Evolutionary conservation across 2,329 filamentous ascomycete species (phyloP).

Genomic region (Metarhizium robertsii): DNA sequence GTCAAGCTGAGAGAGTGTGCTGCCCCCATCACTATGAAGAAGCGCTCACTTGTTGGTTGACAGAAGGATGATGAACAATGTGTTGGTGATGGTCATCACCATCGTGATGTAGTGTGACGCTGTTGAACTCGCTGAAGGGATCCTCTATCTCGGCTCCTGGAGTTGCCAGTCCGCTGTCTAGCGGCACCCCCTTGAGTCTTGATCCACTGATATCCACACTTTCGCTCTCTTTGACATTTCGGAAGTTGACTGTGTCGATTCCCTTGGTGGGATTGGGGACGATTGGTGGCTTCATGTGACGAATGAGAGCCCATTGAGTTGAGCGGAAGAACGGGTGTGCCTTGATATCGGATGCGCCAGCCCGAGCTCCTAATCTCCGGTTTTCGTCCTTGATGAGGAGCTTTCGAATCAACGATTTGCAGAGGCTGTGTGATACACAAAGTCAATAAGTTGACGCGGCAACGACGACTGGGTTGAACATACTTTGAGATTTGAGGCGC

Average conservation of each 20-base stretch:
- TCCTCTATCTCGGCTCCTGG: slow-evolving; percentile 75
- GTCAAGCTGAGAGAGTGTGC: not conserved
- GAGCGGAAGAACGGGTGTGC: slow-evolving; percentile 90
- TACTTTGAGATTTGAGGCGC: slow-evolving; percentile 86
- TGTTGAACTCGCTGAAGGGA: slow-evolving; percentile 98
- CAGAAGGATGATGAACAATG: slow-evolving; percentile 12
- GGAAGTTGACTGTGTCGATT: slow-evolving; percentile 92
- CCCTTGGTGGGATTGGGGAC: slow-evolving; percentile 84
- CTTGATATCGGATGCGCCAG: slow-evolving; percentile 95
- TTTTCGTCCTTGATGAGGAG: slow-evolving; percentile 97
- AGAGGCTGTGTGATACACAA: slow-evolving; percentile 50
- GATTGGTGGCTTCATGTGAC: slow-evolving; percentile 97
- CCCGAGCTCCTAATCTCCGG: slow-evolving; percentile 81
- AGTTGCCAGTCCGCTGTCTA: slow-evolving; percentile 78
- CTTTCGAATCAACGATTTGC: slow-evolving; percentile 94
- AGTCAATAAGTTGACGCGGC: not conserved
- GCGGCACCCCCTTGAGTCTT: slow-evolving; percentile 65
- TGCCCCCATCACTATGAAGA: slow-evolving; percentile 4
- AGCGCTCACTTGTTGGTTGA: slow-evolving; percentile 3
- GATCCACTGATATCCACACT: slow-evolving; percentile 76
- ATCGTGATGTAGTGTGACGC: slow-evolving; percentile 92
- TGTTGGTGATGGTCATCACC: slow-evolving; percentile 58
- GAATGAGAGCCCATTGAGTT: slow-evolving; percentile 93
- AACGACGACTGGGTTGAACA: slow-evolving; percentile 26
- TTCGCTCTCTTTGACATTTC: slow-evolving; percentile 94